Percentiles rank a stretch among this genome's conserved stretches.
These are phyloP conservation scores for Arthroderma sp. DNA, from an alignment of 2,329 filamentous ascomycete genomes.

Conservation along the genomic window DNA sequence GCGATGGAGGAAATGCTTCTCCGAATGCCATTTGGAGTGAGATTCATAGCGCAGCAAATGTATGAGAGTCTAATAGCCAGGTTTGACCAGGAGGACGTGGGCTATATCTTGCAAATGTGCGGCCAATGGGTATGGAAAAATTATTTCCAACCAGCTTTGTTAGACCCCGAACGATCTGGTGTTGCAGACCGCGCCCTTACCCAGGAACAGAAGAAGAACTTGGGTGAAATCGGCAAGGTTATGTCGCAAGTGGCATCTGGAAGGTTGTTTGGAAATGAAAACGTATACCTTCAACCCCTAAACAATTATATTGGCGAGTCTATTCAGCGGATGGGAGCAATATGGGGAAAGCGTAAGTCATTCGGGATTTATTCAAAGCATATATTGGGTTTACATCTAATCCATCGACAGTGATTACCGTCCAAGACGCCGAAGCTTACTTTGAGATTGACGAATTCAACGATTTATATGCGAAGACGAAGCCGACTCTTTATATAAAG, in stretches of 20 bases:
- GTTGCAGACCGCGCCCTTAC: constrained; percentile 82
- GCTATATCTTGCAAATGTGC: constrained; percentile 67
- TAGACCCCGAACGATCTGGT: constrained; percentile 83
- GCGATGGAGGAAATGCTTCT: constrained; percentile 70
- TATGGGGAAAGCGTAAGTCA: constrained; percentile 51
- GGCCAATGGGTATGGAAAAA: constrained; percentile 89
- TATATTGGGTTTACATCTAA: background rate
- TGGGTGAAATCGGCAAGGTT: constrained; percentile 83
- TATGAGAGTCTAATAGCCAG: constrained; percentile 63
- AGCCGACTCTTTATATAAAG: constrained; percentile 98
- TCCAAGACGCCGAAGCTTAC: constrained; percentile 74
- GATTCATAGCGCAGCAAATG: constrained; percentile 76
- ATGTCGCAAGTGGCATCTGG: constrained; percentile 80
- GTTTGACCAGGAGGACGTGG: constrained; percentile 68
- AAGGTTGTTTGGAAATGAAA: constrained; percentile 80
- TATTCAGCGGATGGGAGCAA: constrained; percentile 61
- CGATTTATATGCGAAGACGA: constrained; percentile 89
- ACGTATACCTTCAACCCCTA: constrained; percentile 87
- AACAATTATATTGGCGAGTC: constrained; percentile 85
- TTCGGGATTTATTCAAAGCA: background rate
- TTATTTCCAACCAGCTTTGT: constrained; percentile 79
- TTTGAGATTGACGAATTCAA: constrained; percentile 99
- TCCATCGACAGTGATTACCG: constrained; percentile 51
- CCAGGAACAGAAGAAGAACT: constrained; percentile 83
- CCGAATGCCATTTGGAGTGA: constrained; percentile 83